A percentile compares a stretch with the other conserved stretches of the same genome.
Evolutionary conservation across 371 early-diverging fungal genomes (phyloP).

Genomic region (Mucor indicus): DNA sequence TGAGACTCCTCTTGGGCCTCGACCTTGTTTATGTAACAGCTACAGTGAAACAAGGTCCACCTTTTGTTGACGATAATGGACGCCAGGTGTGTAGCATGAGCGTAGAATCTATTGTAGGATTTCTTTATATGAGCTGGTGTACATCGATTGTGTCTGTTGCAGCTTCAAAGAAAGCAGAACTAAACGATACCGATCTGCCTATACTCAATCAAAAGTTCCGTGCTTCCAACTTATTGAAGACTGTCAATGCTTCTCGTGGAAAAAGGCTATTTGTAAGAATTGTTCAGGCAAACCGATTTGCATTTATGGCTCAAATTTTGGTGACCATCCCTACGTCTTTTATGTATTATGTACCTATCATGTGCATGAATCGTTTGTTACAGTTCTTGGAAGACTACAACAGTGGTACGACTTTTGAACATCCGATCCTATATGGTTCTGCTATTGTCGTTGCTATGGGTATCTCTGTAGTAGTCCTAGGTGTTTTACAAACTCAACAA

Average conservation of each 20-base stretch:
- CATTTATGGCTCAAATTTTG: neutral
- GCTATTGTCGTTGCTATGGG: slow-evolving; percentile 35
- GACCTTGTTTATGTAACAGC: slow-evolving; percentile 13
- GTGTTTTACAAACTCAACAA: slow-evolving; percentile 26
- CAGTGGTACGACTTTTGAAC: neutral
- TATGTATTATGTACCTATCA: slow-evolving; percentile 19
- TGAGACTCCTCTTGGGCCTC: neutral
- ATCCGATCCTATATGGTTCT: slow-evolving; percentile 5
- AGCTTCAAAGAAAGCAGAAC: neutral
- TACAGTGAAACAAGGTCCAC: slow-evolving; percentile 16
- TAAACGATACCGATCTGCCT: slow-evolving; percentile 19
- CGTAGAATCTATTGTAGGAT: slow-evolving; percentile 17
- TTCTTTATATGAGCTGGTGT: slow-evolving; percentile 18
- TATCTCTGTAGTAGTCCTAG: slow-evolving; percentile 20
- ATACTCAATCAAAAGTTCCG: slow-evolving; percentile 12
- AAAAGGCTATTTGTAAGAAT: slow-evolving; percentile 2
- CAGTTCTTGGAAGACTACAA: slow-evolving; percentile 15
- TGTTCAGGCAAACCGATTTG: neutral
- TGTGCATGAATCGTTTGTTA: slow-evolving; percentile 23
- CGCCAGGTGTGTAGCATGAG: slow-evolving; percentile 16
- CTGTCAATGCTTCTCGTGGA: slow-evolving; percentile 4
- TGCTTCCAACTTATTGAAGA: slow-evolving; percentile 15
- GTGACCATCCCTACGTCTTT: slow-evolving; percentile 1
- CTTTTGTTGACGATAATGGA: slow-evolving; percentile 7
- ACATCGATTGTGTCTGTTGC: slow-evolving; percentile 7